These are phyloP conservation scores for Nakazawaea peltata DNA, from an alignment of 805 yeast genomes.

Conservation along the genomic window DNA sequence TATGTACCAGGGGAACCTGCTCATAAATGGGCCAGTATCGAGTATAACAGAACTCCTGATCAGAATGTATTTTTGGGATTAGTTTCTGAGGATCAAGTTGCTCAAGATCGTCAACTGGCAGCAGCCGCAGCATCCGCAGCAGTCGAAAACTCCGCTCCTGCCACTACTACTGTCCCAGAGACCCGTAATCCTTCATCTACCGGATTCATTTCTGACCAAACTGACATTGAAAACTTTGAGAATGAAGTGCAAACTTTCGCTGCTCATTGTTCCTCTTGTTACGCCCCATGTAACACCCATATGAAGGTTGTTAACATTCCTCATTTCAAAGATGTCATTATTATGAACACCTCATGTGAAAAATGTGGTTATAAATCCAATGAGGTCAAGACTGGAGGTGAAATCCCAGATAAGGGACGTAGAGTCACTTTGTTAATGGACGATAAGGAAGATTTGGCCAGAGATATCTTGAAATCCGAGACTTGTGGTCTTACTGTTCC, in stretches of 20 bases:
- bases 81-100: slow-evolving; percentile 59
- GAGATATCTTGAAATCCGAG: slow-evolving; percentile 93
- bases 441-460: slow-evolving; percentile 86
- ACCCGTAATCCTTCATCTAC: slow-evolving; percentile 32
- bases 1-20: slow-evolving; percentile 78
- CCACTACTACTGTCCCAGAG: slow-evolving; percentile 20
- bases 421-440: slow-evolving; percentile 65
- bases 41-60: slow-evolving; percentile 78
- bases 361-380: slow-evolving; percentile 93
- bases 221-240: slow-evolving; percentile 76
- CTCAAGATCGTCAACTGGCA: slow-evolving; percentile 36
- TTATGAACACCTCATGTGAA: slow-evolving; percentile 92
- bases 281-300: slow-evolving; percentile 76
- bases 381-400: slow-evolving; percentile 98
- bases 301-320: slow-evolving; percentile 97
- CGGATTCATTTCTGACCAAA: slow-evolving; percentile 60
- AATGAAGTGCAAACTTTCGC: slow-evolving; percentile 91
- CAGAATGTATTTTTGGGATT: slow-evolving; percentile 84
- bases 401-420: slow-evolving; percentile 79
- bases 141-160: slow-evolving; percentile 18
- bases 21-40: slow-evolving; percentile 83
- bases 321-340: slow-evolving; percentile 93
- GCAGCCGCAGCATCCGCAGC: slow-evolving; percentile 24
- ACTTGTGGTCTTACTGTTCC: slow-evolving; percentile 84
- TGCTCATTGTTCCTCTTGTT: slow-evolving; percentile 91